phyloP scores from a whole-genome alignment of 805 yeast species.

The Yamadazyma tumulicola region DNA sequence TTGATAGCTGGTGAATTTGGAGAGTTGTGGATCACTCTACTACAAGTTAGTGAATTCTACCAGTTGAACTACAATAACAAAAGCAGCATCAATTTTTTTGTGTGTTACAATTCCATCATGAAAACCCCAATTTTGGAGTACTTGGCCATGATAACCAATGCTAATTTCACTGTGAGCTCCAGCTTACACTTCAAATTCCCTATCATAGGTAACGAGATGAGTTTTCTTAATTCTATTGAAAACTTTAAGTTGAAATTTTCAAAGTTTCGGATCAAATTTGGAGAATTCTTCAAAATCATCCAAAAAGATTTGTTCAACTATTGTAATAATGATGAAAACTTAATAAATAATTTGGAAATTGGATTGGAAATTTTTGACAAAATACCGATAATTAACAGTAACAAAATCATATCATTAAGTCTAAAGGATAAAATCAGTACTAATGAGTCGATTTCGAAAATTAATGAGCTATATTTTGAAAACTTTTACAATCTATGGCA shows the following conservation, averaged over 20 bases:
- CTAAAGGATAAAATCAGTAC: slow-evolving; percentile 23
- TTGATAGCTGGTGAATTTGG: slow-evolving; percentile 39
- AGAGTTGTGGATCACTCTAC: slow-evolving; percentile 67
- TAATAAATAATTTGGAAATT: slow-evolving; percentile 46
- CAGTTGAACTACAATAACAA: slow-evolving; percentile 10
- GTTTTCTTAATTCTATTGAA: slow-evolving; percentile 60
- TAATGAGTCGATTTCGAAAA: slow-evolving; percentile 19
- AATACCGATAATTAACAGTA: slow-evolving; percentile 47
- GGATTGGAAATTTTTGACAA: slow-evolving; percentile 62
- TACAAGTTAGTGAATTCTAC: slow-evolving; percentile 65
- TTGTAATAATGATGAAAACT: slow-evolving; percentile 18
- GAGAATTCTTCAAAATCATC: slow-evolving; percentile 61
- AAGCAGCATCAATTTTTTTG: slow-evolving; percentile 56
- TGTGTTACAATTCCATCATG: slow-evolving; percentile 68
- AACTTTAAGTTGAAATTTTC: slow-evolving; percentile 60
- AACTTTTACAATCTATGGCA: slow-evolving; percentile 78
- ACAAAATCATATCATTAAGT: slow-evolving; percentile 41
- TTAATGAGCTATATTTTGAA: slow-evolving; percentile 58
- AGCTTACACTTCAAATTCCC: slow-evolving; percentile 71
- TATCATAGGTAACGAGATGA: slow-evolving; percentile 64
- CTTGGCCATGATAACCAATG: slow-evolving; percentile 59
- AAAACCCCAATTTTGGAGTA: slow-evolving; percentile 68
- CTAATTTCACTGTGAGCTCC: slow-evolving; percentile 71
- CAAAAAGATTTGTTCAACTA: slow-evolving; percentile 47
- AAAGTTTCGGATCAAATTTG: slow-evolving; percentile 56